Percentiles rank a stretch among this genome's conserved stretches.
Evolutionary conservation across 2,329 filamentous ascomycete genomes (phyloP).

Genomic region (Ophiostoma sp.): DNA sequence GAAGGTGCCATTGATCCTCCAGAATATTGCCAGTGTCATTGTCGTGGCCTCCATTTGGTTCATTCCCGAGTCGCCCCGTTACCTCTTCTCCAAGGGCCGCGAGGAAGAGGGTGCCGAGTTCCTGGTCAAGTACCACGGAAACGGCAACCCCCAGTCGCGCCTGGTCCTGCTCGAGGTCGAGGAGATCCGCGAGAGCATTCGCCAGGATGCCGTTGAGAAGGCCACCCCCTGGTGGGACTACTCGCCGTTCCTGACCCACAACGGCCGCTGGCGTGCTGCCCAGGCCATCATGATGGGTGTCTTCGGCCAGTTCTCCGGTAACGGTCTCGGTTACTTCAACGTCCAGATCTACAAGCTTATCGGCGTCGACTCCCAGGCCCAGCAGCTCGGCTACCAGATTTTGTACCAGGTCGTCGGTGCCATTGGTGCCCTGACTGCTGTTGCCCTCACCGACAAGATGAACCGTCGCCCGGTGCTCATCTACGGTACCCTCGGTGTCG

Average conservation of each 20-base stretch:
- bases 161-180: constrained; percentile 45
- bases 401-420: constrained; percentile 49
- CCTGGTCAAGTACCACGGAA: constrained; percentile 46
- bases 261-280: constrained; percentile 49
- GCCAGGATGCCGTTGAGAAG: constrained; percentile 49
- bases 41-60: constrained; percentile 43
- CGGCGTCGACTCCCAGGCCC: constrained; percentile 39
- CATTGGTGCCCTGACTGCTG: constrained; percentile 47
- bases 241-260: constrained; percentile 48
- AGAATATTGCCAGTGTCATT: constrained; percentile 47
- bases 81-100: constrained; percentile 44
- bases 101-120: constrained; percentile 45
- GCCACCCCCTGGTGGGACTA: constrained; percentile 46
- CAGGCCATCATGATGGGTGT: constrained; percentile 53
- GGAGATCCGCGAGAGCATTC: constrained; percentile 47
- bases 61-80: constrained; percentile 46
- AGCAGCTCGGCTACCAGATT: constrained; percentile 49
- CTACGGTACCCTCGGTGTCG: constrained; percentile 46
- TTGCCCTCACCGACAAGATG: constrained; percentile 48
- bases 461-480: constrained; percentile 49
- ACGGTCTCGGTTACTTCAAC: constrained; percentile 54
- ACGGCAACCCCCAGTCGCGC: constrained; percentile 42
- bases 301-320: constrained; percentile 54
- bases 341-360: constrained; percentile 47
- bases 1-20: constrained; percentile 52